A percentile compares a stretch with the other conserved stretches of the same genome.
These are phyloP conservation scores for Xylariales sp. DNA, from an alignment of 2,329 filamentous ascomycete genomes.

Conservation along the genomic window DNA sequence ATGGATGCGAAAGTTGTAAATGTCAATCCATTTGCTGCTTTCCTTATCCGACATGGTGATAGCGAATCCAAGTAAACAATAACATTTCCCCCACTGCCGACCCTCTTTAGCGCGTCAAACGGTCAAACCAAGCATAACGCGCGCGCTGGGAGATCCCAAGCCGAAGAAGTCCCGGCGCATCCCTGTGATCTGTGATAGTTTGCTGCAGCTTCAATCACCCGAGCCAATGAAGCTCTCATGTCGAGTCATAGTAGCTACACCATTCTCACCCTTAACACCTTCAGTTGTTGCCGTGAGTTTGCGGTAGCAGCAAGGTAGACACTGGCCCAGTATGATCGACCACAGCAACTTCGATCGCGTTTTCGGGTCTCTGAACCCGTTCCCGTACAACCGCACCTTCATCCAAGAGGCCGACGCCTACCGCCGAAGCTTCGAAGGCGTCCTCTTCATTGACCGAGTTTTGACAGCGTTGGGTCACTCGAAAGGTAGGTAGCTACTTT, in stretches of 20 bases:
- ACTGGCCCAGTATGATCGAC: constrained; percentile 56
- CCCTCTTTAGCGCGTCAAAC: constrained; percentile 8
- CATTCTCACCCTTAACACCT: too few relatives aligned
- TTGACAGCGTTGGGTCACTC: constrained; percentile 64
- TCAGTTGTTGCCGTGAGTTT: too few relatives aligned
- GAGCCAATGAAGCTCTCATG: neutral
- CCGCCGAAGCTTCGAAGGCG: constrained; percentile 63
- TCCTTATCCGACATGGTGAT: neutral
- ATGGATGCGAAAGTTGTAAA: too few relatives aligned
- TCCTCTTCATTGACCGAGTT: constrained; percentile 76
- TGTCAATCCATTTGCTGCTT: too few relatives aligned
- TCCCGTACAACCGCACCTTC: constrained; percentile 57
- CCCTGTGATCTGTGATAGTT: too few relatives aligned
- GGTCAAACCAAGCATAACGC: neutral
- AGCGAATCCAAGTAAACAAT: constrained; percentile 7
- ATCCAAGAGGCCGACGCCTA: constrained; percentile 60
- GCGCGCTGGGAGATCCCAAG: neutral
- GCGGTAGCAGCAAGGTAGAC: too few relatives aligned
- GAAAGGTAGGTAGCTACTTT: constrained; percentile 48
- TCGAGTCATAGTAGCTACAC: neutral
- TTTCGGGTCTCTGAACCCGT: constrained; percentile 57
- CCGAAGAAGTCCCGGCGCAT: constrained; percentile 10
- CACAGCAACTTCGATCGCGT: constrained; percentile 64
- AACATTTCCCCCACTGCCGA: neutral
- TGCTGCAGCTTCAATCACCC: too few relatives aligned